Conservation (phyloP, 2,329 filamentous ascomycete species). For the Basipetospora chlamydospora region DNA sequence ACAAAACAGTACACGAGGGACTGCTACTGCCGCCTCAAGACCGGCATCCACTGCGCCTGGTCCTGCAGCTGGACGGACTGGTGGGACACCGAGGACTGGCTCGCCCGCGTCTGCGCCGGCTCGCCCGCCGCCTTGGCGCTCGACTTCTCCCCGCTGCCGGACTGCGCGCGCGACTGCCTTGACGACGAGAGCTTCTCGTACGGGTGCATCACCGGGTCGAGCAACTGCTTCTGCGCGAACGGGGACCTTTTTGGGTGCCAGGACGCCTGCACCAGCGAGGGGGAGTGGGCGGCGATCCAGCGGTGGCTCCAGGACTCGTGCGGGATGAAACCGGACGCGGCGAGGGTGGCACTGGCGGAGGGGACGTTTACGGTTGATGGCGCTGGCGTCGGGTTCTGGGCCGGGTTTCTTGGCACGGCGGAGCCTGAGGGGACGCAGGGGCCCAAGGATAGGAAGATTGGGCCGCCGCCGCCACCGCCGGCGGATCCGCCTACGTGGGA, state of each 20-base stretch:
- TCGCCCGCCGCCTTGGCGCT: not conserved
- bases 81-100: not conserved
- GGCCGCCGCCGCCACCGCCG: not conserved
- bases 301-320: not conserved
- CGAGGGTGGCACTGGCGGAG: not conserved
- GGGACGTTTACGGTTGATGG: not conserved
- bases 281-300: not conserved
- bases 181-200: not conserved
- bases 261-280: not conserved
- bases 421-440: not conserved
- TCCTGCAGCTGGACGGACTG: not conserved
- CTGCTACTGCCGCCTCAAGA: not conserved
- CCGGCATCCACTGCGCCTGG: not conserved
- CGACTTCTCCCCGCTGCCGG: not conserved
- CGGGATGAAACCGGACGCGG: not conserved
- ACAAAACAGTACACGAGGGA: not conserved
- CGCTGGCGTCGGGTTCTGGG: not conserved
- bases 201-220: not conserved
- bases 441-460: not conserved
- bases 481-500: not conserved
- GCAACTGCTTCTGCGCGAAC: not conserved
- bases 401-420: not conserved
- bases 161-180: not conserved
- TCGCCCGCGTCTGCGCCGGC: not conserved
- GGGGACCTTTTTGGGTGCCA: not conserved